A percentile compares a stretch with the other conserved stretches of the same genome.
Evolutionary conservation across 139 green algal species (phyloP).

Genomic region (Volvox africanus): DNA sequence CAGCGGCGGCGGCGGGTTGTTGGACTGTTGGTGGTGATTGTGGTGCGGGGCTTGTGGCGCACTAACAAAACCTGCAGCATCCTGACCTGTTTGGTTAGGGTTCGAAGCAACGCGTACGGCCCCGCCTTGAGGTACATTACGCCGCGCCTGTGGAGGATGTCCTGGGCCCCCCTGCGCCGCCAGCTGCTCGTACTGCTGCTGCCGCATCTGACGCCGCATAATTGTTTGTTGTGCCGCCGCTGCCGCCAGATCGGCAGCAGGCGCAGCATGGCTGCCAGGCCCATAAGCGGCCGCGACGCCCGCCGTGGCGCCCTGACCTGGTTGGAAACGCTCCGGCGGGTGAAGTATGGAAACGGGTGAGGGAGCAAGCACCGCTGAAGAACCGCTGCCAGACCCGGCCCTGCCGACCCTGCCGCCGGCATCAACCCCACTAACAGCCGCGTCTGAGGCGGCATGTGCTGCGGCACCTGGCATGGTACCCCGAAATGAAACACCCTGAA

Average conservation of each 20-base stretch:
- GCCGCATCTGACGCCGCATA: neutral
- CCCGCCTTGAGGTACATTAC: neutral
- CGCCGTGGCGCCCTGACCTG: neutral
- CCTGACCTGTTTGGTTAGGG: neutral
- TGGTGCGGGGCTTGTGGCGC: too few species aligned
- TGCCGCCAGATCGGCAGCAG: neutral
- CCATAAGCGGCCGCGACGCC: neutral
- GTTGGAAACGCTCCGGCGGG: neutral
- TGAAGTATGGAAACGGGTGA: neutral
- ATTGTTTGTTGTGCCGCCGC: neutral
- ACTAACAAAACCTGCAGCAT: neutral
- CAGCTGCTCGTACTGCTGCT: slow-evolving; percentile 26
- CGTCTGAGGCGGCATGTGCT: too few species aligned
- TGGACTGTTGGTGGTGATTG: neutral
- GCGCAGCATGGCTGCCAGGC: neutral
- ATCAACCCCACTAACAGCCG: neutral
- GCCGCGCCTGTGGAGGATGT: neutral
- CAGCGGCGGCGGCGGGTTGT: neutral
- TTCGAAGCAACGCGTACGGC: too few species aligned
- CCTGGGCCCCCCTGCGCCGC: neutral
- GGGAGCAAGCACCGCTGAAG: neutral
- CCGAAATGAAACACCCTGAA: too few species aligned
- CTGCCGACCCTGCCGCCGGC: neutral
- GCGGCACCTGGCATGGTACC: too few species aligned
- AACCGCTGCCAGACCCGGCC: too few species aligned